A percentile compares a stretch with the other conserved stretches of the same genome.
These are phyloP conservation scores for Shiraia sp. DNA, from an alignment of 2,329 filamentous ascomycete species.

Conservation along the genomic window DNA sequence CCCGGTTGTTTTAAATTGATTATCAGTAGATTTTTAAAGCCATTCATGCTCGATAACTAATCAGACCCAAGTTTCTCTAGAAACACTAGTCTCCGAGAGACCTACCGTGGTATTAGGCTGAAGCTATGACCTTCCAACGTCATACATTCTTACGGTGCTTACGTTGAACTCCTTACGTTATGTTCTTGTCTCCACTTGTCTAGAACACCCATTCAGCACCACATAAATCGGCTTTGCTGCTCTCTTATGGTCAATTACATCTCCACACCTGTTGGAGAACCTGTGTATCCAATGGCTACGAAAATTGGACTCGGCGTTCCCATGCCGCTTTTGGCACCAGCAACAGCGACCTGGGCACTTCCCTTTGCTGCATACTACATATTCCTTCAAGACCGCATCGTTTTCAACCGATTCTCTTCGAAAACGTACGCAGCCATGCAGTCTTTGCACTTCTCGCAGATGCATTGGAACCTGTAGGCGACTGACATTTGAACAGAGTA, in stretches of 20 bases:
- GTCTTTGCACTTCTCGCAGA: too few relatives aligned
- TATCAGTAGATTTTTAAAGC: too few relatives aligned
- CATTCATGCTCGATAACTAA: neutral
- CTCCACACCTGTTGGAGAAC: constrained; percentile 11
- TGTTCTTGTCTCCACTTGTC: too few relatives aligned
- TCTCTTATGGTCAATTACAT: constrained; percentile 18
- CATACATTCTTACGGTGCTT: too few relatives aligned
- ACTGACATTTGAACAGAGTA: constrained; percentile 19
- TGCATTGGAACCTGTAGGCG: neutral
- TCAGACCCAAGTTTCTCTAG: too few relatives aligned
- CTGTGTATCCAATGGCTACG: constrained; percentile 23
- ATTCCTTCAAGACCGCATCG: constrained; percentile 48
- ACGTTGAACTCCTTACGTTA: too few relatives aligned
- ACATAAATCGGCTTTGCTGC: too few relatives aligned
- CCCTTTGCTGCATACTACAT: constrained; percentile 50
- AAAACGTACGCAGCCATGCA: constrained; percentile 31
- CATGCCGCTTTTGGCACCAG: constrained; percentile 38
- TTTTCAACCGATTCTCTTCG: constrained; percentile 36
- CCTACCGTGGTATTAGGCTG: too few relatives aligned
- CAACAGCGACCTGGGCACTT: constrained; percentile 45
- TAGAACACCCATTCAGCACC: too few relatives aligned
- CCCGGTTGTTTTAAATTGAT: too few relatives aligned
- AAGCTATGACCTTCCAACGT: too few relatives aligned
- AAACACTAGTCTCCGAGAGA: too few relatives aligned
- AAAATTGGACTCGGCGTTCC: constrained; percentile 40